phyloP scores from a whole-genome alignment of 1,139 yeast species.

The Insectozyma bohioensis region DNA sequence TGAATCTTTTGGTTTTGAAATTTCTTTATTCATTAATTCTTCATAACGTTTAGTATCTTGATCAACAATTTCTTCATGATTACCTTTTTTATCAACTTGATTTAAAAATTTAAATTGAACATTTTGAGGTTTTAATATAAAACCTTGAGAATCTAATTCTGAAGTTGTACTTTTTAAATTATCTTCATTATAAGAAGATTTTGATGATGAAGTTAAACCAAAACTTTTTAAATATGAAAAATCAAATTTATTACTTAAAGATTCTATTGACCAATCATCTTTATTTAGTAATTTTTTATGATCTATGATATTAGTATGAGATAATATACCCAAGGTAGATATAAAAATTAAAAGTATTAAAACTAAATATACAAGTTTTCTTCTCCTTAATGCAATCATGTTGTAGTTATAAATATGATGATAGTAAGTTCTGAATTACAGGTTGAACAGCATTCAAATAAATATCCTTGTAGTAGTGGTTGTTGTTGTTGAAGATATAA shows the following conservation, averaged over 20 bases:
- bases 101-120: slow-evolving; percentile 38
- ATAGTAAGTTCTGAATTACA: neutral
- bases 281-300: slow-evolving; percentile 6
- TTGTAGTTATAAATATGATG: no score
- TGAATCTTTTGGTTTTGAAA: slow-evolving; percentile 52
- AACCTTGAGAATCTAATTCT: slow-evolving; percentile 12
- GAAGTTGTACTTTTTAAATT: slow-evolving; percentile 5
- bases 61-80: slow-evolving; percentile 29
- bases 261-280: slow-evolving; percentile 11
- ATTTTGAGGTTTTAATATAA: slow-evolving; percentile 21
- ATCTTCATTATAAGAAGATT: slow-evolving; percentile 1
- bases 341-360: slow-evolving; percentile 1
- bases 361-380: slow-evolving; percentile 9
- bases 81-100: slow-evolving; percentile 27
- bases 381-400: slow-evolving; percentile 7
- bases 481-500: no score
- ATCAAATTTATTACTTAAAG: slow-evolving; percentile 12
- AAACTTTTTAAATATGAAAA: slow-evolving; percentile 10
- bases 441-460: no score
- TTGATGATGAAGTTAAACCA: neutral
- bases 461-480: no score
- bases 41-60: slow-evolving; percentile 34
- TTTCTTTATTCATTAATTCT: slow-evolving; percentile 28
- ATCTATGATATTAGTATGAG: slow-evolving; percentile 5
- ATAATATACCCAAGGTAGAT: slow-evolving; percentile 1